These are phyloP conservation scores for Fallopia convolvulus DNA, from an alignment of 148 eudicot genomes.

Conservation along the genomic window DNA sequence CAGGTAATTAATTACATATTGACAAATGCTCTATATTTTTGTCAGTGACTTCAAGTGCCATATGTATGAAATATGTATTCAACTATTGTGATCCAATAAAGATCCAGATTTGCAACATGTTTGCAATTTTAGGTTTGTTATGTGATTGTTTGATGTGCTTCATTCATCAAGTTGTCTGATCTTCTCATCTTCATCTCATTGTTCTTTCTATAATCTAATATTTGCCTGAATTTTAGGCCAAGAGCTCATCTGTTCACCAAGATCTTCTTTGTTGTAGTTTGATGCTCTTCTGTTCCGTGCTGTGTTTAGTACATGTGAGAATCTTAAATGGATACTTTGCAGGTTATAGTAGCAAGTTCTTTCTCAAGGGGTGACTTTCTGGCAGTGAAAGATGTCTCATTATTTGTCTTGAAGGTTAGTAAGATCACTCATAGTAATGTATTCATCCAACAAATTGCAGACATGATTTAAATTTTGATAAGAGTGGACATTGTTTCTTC, in stretches of 20 bases:
- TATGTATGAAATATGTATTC: neutral
- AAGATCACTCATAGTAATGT: neutral
- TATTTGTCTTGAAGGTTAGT: conserved; percentile 63
- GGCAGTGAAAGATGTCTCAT: conserved; percentile 56
- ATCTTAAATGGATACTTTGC: conserved; percentile 4
- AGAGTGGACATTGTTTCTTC: conserved; percentile 7
- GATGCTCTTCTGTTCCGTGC: neutral
- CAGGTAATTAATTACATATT: conserved; percentile 39
- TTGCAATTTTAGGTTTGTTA: neutral
- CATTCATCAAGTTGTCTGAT: neutral
- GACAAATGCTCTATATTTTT: neutral
- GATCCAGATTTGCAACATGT: neutral
- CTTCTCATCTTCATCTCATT: neutral
- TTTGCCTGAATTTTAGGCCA: neutral
- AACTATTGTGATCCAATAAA: neutral
- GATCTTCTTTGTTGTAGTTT: neutral
- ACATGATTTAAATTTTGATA: neutral
- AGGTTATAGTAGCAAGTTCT: conserved; percentile 83
- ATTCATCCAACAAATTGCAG: neutral
- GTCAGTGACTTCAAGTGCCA: neutral
- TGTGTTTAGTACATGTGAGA: neutral
- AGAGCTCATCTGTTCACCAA: neutral
- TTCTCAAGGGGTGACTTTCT: conserved; percentile 59
- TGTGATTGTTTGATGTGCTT: neutral
- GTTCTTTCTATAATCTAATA: neutral